Conservation (phyloP, 257 asterid genomes). For the Leonotis leonurus region DNA sequence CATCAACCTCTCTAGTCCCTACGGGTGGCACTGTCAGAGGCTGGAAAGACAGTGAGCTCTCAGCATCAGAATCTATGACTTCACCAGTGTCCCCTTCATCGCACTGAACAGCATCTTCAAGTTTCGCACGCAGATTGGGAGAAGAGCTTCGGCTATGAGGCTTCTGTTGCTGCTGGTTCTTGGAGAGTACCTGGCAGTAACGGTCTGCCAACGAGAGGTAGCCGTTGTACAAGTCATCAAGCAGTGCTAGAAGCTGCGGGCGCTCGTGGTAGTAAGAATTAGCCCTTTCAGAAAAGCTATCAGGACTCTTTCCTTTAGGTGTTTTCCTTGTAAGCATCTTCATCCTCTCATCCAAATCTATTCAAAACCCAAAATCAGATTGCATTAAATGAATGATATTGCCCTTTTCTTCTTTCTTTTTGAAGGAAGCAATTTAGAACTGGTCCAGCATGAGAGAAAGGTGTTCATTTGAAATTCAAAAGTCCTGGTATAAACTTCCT, state of each 20-base stretch:
- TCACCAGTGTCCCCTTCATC: constrained; percentile 41
- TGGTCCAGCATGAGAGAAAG: constrained; percentile 11
- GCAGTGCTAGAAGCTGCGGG: constrained; percentile 69
- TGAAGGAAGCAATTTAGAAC: constrained; percentile 6
- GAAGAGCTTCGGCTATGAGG: constrained; percentile 40
- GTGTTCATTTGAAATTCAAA: too few species aligned
- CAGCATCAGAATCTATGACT: constrained; percentile 67
- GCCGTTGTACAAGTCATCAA: constrained; percentile 69
- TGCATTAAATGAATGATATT: background rate
- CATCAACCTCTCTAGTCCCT: constrained; percentile 27
- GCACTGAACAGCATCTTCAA: constrained; percentile 20
- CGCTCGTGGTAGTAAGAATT: constrained; percentile 76
- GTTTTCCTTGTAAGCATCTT: constrained; percentile 40
- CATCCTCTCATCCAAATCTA: constrained; percentile 90
- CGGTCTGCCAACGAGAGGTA: constrained; percentile 82
- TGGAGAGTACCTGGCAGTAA: constrained; percentile 68
- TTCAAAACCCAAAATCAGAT: background rate
- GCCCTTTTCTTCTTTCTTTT: background rate
- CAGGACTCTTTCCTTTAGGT: constrained; percentile 35
- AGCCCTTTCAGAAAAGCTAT: constrained; percentile 68
- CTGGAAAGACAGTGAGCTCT: constrained; percentile 69
- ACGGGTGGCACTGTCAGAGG: constrained; percentile 9
- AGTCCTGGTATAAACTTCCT: too few species aligned
- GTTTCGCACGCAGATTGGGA: constrained; percentile 31
- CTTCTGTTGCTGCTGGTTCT: constrained; percentile 29